phyloP scores from a whole-genome alignment of 2,329 filamentous ascomycete genomes.

The Lecanicillium sp. region DNA sequence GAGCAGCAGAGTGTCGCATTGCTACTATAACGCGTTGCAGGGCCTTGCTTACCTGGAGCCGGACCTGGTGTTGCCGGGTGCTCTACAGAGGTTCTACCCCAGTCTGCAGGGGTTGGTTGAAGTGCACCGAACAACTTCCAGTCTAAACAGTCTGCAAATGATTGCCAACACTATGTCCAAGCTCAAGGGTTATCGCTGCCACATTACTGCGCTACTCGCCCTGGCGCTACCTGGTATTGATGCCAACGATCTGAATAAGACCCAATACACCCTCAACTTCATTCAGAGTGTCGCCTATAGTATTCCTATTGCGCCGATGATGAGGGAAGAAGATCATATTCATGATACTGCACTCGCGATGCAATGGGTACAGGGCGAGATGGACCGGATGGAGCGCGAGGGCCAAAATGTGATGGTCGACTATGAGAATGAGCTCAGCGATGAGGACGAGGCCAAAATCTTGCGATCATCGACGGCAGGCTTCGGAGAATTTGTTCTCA shows the following conservation, averaged over 20 bases:
- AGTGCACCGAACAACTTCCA: constrained; percentile 92
- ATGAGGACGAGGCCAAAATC: constrained; percentile 81
- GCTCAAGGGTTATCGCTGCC: constrained; percentile 92
- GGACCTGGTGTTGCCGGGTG: constrained; percentile 82
- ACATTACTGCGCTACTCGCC: constrained; percentile 89
- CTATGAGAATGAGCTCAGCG: constrained; percentile 72
- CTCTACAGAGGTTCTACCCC: constrained; percentile 91
- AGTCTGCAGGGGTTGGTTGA: constrained; percentile 95
- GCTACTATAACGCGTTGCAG: constrained; percentile 84
- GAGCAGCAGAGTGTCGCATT: constrained; percentile 83
- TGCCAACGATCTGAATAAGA: constrained; percentile 95
- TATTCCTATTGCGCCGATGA: constrained; percentile 79
- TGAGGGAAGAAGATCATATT: constrained; percentile 49
- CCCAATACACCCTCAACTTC: constrained; percentile 86
- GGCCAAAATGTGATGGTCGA: constrained; percentile 79
- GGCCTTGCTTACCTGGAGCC: constrained; percentile 86
- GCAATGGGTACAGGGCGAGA: constrained; percentile 89
- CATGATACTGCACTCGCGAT: constrained; percentile 72
- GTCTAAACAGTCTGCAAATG: constrained; percentile 84
- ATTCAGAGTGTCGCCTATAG: constrained; percentile 95
- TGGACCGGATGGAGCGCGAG: constrained; percentile 86
- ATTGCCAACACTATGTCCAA: constrained; percentile 84
- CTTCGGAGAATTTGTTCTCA: constrained; percentile 85
- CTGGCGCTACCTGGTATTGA: constrained; percentile 92
- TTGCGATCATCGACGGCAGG: constrained; percentile 89